These are phyloP conservation scores for Boletus reticuloceps DNA, from an alignment of 768 basidiomycete genomes.

Conservation along the genomic window DNA sequence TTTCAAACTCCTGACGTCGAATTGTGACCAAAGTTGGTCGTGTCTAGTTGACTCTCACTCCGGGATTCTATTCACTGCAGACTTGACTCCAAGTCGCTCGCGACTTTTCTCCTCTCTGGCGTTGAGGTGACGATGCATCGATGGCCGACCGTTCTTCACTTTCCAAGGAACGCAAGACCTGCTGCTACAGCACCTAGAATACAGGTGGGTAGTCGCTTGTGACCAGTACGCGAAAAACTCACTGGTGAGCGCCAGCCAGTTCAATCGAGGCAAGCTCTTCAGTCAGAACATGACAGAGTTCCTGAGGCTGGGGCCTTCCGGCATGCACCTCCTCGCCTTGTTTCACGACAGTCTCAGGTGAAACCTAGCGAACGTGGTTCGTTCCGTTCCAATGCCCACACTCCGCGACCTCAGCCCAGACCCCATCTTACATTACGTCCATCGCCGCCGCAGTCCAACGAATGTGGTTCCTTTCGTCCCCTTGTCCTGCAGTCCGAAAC, in stretches of 20 bases:
- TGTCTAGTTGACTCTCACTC: too few relatives aligned
- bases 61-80: too few relatives aligned
- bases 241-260: conserved; percentile 5
- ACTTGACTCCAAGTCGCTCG: neutral
- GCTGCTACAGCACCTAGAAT: conserved; percentile 44
- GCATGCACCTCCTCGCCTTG: conserved; percentile 13
- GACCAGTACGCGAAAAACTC: conserved; percentile 4
- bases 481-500: neutral
- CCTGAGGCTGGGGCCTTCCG: conserved; percentile 10
- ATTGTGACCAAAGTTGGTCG: too few relatives aligned
- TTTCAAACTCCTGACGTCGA: too few relatives aligned
- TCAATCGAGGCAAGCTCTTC: conserved; percentile 3
- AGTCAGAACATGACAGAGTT: conserved; percentile 7
- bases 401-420: conserved; percentile 2
- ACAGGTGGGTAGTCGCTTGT: conserved; percentile 33
- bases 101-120: neutral
- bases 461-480: neutral
- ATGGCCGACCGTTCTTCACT: conserved; percentile 31
- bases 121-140: conserved; percentile 36
- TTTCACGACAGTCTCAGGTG: conserved; percentile 5
- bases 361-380: neutral
- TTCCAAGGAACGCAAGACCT: conserved; percentile 31
- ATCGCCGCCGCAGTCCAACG: neutral
- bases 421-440: conserved; percentile 5
- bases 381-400: conserved; percentile 2